Percentiles rank a stretch among this genome's conserved stretches.
Conservation (phyloP, 2,329 filamentous ascomycete genomes). For the Ascochyta clinopodiicola region DNA sequence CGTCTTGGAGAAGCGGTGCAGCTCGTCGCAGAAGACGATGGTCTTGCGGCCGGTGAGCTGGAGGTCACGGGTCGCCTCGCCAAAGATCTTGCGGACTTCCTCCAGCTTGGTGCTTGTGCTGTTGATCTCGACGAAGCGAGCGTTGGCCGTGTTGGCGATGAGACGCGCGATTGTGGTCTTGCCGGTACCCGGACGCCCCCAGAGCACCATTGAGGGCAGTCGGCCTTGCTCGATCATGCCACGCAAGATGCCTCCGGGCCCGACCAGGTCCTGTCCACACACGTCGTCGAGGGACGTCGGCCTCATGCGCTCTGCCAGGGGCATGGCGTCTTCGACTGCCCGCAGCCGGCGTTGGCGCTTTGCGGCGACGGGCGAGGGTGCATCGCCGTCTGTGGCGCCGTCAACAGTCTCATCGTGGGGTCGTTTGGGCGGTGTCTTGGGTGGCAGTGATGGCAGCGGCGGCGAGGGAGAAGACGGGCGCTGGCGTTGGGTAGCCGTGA, state of each 20-base stretch:
- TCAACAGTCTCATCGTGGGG: slow-evolving; percentile 29
- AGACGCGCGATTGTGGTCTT: slow-evolving; percentile 93
- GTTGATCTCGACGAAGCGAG: slow-evolving; percentile 88
- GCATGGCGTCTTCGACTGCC: slow-evolving; percentile 72
- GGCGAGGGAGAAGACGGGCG: slow-evolving; percentile 25
- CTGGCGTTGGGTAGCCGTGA: slow-evolving; percentile 58
- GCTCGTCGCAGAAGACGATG: slow-evolving; percentile 97
- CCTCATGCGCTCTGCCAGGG: slow-evolving; percentile 92
- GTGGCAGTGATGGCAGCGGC: slow-evolving; percentile 8
- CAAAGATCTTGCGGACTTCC: slow-evolving; percentile 92
- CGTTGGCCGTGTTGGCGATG: slow-evolving; percentile 81
- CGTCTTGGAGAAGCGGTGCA: slow-evolving; percentile 86
- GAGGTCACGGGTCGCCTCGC: slow-evolving; percentile 81
- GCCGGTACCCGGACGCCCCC: slow-evolving; percentile 81
- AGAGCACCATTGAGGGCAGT: slow-evolving; percentile 94
- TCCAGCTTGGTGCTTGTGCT: slow-evolving; percentile 86
- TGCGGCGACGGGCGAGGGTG: slow-evolving; percentile 24
- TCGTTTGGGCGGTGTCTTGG: slow-evolving; percentile 41
- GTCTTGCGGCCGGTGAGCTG: slow-evolving; percentile 85
- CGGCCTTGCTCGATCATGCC: slow-evolving; percentile 84
- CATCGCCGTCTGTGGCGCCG: slow-evolving; percentile 25
- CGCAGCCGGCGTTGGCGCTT: slow-evolving; percentile 65
- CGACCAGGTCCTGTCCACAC: slow-evolving; percentile 90
- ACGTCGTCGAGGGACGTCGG: slow-evolving; percentile 84
- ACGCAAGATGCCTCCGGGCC: slow-evolving; percentile 80